phyloP scores from a whole-genome alignment of 768 basidiomycete species.

The Mycena floridula region DNA sequence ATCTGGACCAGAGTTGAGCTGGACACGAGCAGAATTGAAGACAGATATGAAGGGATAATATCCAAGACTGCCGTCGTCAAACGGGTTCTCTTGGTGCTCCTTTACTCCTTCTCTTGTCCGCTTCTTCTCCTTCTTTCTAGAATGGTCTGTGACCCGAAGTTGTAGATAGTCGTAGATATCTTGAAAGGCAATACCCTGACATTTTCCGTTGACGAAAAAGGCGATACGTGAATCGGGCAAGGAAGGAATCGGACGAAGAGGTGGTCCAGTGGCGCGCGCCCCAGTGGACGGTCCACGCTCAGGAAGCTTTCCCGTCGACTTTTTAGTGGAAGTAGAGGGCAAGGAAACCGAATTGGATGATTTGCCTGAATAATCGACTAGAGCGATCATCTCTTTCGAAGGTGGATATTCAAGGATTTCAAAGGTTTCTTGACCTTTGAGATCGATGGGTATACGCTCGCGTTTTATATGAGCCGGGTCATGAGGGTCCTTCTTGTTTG shows the following conservation, averaged over 20 bases:
- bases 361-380: conserved; percentile 75
- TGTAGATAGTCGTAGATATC: conserved; percentile 90
- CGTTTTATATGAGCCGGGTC: conserved; percentile 83
- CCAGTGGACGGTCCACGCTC: conserved; percentile 41
- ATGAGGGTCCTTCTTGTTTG: conserved; percentile 54
- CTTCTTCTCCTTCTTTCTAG: conserved; percentile 59
- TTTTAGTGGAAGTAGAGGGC: conserved; percentile 51
- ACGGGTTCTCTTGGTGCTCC: conserved; percentile 75
- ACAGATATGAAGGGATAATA: conserved; percentile 95
- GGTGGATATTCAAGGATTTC: conserved; percentile 87
- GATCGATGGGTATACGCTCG: conserved; percentile 89
- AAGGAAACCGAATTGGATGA: conserved; percentile 46
- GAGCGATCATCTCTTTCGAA: conserved; percentile 86
- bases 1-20: conserved; percentile 83
- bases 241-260: conserved; percentile 62
- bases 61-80: conserved; percentile 92
- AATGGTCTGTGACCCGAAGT: conserved; percentile 55
- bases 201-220: conserved; percentile 91
- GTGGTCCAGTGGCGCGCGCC: conserved; percentile 29
- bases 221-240: conserved; percentile 69
- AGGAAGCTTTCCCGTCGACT: conserved; percentile 65
- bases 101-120: conserved; percentile 61
- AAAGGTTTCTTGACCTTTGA: conserved; percentile 96
- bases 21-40: conserved; percentile 84
- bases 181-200: conserved; percentile 76